Evolutionary conservation across 768 basidiomycete species (phyloP).

Genomic region (Mycena epipterygia): DNA sequence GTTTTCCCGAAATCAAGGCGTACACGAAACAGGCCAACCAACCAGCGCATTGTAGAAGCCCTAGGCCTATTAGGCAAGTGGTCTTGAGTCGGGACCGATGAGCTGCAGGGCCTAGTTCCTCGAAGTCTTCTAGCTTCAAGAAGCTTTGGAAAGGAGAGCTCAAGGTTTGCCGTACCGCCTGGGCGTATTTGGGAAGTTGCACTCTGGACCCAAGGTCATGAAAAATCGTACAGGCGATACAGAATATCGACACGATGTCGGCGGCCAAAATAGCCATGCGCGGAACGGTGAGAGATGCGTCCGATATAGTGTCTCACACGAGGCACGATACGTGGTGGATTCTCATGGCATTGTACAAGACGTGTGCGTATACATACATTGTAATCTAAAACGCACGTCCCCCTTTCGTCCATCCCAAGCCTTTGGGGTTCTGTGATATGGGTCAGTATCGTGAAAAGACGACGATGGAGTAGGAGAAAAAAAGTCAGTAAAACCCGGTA

Average conservation of each 20-base stretch:
- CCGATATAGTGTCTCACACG: too few species aligned
- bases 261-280: neutral
- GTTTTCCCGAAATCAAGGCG: conserved; percentile 44
- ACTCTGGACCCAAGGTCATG: conserved; percentile 45
- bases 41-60: conserved; percentile 53
- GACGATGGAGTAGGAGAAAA: conserved; percentile 1
- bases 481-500: conserved; percentile 60
- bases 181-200: conserved; percentile 44
- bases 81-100: conserved; percentile 46
- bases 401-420: neutral
- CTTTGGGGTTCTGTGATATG: neutral
- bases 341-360: neutral
- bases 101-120: conserved; percentile 49
- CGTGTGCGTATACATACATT: neutral
- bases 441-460: conserved; percentile 22
- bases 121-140: conserved; percentile 64
- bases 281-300: too few species aligned
- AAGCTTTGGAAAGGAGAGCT: conserved; percentile 66
- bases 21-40: conserved; percentile 61
- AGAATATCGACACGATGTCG: conserved; percentile 10
- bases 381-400: too few species aligned
- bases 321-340: neutral
- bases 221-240: conserved; percentile 48
- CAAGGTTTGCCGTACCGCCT: conserved; percentile 38
- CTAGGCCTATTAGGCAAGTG: conserved; percentile 52